These are phyloP conservation scores for Azolla pinnata DNA, from an alignment of 75 land plant species.

Conservation along the genomic window DNA sequence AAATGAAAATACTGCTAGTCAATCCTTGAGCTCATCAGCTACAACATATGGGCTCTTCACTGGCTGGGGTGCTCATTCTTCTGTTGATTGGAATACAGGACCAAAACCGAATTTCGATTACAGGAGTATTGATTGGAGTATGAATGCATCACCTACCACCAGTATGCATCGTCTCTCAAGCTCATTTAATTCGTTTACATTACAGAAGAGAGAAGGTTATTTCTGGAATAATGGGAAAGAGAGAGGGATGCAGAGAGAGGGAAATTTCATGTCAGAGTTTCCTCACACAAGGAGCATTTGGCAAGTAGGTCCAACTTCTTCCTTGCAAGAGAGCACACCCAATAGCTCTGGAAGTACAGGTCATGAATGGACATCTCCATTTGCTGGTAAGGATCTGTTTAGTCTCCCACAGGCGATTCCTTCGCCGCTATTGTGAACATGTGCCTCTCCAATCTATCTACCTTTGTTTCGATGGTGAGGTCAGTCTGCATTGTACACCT, in stretches of 20 bases:
- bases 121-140: conserved; percentile 60
- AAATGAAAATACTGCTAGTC: conserved; percentile 3
- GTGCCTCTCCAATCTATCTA: conserved; percentile 1
- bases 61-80: conserved; percentile 33
- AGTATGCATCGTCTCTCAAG: conserved; percentile 10
- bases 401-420: conserved; percentile 43
- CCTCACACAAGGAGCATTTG: too few species aligned
- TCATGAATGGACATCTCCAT: conserved; percentile 72
- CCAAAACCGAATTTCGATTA: conserved; percentile 42
- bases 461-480: background rate
- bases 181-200: conserved; percentile 2
- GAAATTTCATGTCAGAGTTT: too few species aligned
- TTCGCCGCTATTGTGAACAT: conserved; percentile 39
- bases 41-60: conserved; percentile 49
- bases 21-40: conserved; percentile 15
- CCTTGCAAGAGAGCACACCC: conserved; percentile 13
- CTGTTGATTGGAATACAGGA: conserved; percentile 46
- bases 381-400: conserved; percentile 62
- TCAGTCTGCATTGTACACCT: too few species aligned
- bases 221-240: background rate
- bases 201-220: conserved; percentile 7
- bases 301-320: conserved; percentile 7
- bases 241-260: conserved; percentile 1
- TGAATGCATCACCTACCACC: conserved; percentile 26
- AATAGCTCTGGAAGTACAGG: conserved; percentile 15